A percentile compares a stretch with the other conserved stretches of the same genome.
These are phyloP conservation scores for Chimonanthus praecox DNA, from an alignment of 164 flowering plant species.

Conservation along the genomic window DNA sequence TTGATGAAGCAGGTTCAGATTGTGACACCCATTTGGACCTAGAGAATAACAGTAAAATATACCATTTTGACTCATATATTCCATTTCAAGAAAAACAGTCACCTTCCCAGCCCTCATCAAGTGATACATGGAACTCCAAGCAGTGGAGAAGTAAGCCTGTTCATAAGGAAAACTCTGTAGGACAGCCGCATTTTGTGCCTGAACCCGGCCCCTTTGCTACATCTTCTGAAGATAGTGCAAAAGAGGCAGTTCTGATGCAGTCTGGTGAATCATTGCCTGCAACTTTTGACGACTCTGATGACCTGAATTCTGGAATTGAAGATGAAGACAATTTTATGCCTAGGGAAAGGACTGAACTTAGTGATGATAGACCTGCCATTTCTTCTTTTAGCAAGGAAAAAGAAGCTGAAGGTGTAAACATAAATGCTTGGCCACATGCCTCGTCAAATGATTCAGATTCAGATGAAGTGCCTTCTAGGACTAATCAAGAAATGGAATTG, in stretches of 20 bases:
- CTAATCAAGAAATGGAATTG: slow-evolving; percentile 13
- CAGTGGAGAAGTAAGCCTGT: slow-evolving; percentile 11
- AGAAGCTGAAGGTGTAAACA: background rate
- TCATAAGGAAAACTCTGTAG: slow-evolving; percentile 7
- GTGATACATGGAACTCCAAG: slow-evolving; percentile 23
- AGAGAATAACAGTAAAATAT: slow-evolving; percentile 16
- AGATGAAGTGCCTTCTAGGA: slow-evolving; percentile 4
- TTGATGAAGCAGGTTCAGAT: slow-evolving; percentile 64
- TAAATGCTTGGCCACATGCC: slow-evolving; percentile 8
- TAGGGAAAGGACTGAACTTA: slow-evolving; percentile 7
- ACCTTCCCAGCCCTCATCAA: slow-evolving; percentile 15
- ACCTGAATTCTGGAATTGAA: slow-evolving; percentile 48
- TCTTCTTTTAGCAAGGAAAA: slow-evolving; percentile 9
- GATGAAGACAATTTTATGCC: slow-evolving; percentile 25
- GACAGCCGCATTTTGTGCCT: slow-evolving; percentile 11
- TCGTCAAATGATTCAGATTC: slow-evolving; percentile 22
- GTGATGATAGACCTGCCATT: background rate
- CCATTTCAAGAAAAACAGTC: slow-evolving; percentile 24
- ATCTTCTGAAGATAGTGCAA: slow-evolving; percentile 21
- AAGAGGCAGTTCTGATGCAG: slow-evolving; percentile 19
- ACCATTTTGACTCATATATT: slow-evolving; percentile 17
- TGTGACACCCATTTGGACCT: slow-evolving; percentile 29
- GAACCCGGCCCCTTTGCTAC: slow-evolving; percentile 15
- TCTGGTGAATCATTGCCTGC: slow-evolving; percentile 28
- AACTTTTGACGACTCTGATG: slow-evolving; percentile 58